phyloP scores from a whole-genome alignment of 495 filamentous ascomycete genomes.

The Trichocladium uniseriatum region DNA sequence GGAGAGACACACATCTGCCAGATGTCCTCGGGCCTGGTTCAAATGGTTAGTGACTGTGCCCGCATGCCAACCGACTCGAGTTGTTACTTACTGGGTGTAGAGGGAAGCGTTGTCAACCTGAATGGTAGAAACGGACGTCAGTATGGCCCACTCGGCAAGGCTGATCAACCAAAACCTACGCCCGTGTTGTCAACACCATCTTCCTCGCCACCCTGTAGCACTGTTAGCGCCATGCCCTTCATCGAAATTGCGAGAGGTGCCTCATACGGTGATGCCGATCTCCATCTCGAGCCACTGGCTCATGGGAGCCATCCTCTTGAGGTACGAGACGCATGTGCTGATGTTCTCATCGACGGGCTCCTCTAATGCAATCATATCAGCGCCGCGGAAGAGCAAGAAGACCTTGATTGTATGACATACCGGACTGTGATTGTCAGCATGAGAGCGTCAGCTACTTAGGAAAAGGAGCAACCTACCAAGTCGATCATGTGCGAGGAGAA shows the following conservation, averaged over 20 bases:
- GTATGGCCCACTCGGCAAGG: not conserved
- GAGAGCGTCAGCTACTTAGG: not conserved
- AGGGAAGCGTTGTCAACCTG: conserved; percentile 86
- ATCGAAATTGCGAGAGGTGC: conserved; percentile 62
- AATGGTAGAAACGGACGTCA: not conserved
- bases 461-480: conserved; percentile 32
- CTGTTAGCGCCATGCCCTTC: not conserved
- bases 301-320: conserved; percentile 85
- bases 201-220: conserved; percentile 65
- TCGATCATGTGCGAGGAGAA: conserved; percentile 99
- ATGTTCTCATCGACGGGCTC: conserved; percentile 87
- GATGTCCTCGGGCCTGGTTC: conserved; percentile 68
- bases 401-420: conserved; percentile 10
- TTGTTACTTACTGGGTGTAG: conserved; percentile 61
- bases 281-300: conserved; percentile 99
- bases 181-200: conserved; percentile 82
- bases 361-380: conserved; percentile 44
- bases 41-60: not conserved
- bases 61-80: too few species aligned
- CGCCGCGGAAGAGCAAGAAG: not conserved
- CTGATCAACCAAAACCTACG: conserved; percentile 2
- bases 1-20: conserved; percentile 51
- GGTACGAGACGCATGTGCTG: conserved; percentile 76
- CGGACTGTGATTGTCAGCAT: conserved; percentile 11
- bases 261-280: conserved; percentile 26